A percentile compares a stretch with the other conserved stretches of the same genome.
Conservation (phyloP, 169 alveolate genomes). For the Babesia divergens region DNA sequence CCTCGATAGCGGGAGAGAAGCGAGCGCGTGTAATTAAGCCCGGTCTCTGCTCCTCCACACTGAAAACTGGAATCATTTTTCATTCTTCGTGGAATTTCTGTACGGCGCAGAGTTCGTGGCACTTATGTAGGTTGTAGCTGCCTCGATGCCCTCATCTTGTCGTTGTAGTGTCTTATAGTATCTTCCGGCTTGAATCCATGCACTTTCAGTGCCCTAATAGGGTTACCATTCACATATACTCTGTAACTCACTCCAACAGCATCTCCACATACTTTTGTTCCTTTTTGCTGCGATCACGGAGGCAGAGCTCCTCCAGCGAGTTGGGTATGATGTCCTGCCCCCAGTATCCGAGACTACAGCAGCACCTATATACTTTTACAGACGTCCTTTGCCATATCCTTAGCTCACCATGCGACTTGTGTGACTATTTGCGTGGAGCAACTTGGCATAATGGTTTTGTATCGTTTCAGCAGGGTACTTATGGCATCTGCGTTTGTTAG, state of each 20-base stretch:
- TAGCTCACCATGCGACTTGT: constrained; percentile 55
- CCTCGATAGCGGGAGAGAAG: constrained; percentile 35
- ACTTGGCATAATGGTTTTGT: constrained; percentile 21
- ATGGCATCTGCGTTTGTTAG: neutral
- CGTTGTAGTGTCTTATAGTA: neutral
- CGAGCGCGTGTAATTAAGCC: constrained; percentile 46
- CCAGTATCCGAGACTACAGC: constrained; percentile 19
- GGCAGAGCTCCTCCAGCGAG: constrained; percentile 46
- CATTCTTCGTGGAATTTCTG: neutral
- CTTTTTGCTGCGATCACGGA: constrained; percentile 9
- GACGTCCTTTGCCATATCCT: neutral
- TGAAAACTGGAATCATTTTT: constrained; percentile 43
- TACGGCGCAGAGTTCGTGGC: neutral
- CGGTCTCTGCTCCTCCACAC: constrained; percentile 17
- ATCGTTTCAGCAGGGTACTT: constrained; percentile 14
- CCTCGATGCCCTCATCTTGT: neutral
- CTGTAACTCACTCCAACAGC: constrained; percentile 16
- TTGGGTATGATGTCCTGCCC: constrained; percentile 18
- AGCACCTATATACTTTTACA: constrained; percentile 38
- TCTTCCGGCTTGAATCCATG: neutral
- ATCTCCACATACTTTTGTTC: constrained; percentile 44
- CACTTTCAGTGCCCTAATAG: neutral
- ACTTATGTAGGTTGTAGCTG: too few species aligned
- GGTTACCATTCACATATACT: neutral
- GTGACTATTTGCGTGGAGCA: constrained; percentile 55